Base-by-base conservation (phyloP, 2,329 filamentous ascomycete genomes). In the Pseudonectria foliicola region DNA sequence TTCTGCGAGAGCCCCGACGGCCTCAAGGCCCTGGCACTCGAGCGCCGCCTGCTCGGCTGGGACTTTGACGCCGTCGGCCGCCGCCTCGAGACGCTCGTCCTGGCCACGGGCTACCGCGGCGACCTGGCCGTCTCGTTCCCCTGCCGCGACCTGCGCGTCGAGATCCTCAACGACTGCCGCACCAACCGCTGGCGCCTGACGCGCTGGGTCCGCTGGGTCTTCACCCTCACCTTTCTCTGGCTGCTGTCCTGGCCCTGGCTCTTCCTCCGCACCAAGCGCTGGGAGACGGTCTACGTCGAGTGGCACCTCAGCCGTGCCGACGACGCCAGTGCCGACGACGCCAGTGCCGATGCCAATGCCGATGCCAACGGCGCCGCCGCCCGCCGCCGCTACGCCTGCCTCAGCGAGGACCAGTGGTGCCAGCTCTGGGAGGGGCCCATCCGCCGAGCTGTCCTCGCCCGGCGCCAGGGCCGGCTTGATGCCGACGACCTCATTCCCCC, bases 161-260 rank as follows among this genome's bases (percentile, higher is more conserved):
- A 81, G 33, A 67, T 85, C 30, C 84, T 81, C 61, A 83, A 75
- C 34, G 66, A 72, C 4, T 75, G 73, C 45, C 66, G 62, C 33
- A 63, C 77, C 40, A 87, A 85, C 52, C 59, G 66, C 21, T 83
- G 80, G 74, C 75, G 84, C 1, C 62, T 78, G 29, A 79, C 69
- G 1, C 55, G 54, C 6, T 85, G 78, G 77, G 64, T 86, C 29
- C 63, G 71, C 27, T 74, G 75, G 66, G 29, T 85, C 8, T 85
- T 80, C 61, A 77, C 75, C 52, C 55, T 84, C 6, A 77, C 77
- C 0, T 75, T 86, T 40, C 57, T 83, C 10, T 82, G 82, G 70
- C 50, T 88, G 37, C 66, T 88, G 46, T 65, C 73, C 3, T 88
- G 83, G 83, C 83, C 83, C 0, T 71, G 74, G 37, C 66, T 88